Conservation (phyloP, 2,329 filamentous ascomycete species). For the Chaetomium sp. region DNA sequence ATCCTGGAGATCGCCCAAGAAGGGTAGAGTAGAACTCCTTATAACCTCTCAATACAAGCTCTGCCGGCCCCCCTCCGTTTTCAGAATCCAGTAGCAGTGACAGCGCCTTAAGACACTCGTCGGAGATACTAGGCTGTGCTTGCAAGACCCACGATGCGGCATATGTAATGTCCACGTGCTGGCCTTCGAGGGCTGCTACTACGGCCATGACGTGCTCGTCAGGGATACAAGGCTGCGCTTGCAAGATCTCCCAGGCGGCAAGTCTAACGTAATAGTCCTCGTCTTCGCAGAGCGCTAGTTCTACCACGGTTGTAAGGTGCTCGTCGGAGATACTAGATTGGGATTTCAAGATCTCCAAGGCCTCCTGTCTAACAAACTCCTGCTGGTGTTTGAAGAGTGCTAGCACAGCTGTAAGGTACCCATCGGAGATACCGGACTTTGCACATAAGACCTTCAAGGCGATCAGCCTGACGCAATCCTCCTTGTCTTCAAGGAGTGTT, state of each 20-base stretch:
- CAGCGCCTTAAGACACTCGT: background rate
- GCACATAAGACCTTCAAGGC: background rate
- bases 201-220: background rate
- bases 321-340: background rate
- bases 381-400: background rate
- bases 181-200: background rate
- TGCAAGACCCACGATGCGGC: background rate
- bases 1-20: background rate
- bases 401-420: background rate
- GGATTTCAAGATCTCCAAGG: background rate
- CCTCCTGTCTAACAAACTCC: background rate
- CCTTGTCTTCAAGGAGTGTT: too few relatives aligned
- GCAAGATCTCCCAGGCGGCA: background rate
- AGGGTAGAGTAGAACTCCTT: constrained; percentile 6
- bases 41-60: background rate
- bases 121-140: background rate
- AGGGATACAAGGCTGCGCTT: background rate
- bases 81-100: background rate
- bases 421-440: background rate
- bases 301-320: background rate
- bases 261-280: background rate
- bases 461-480: too few relatives aligned
- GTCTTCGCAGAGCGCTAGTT: background rate
- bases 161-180: background rate
- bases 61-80: background rate